Conservation (phyloP, 352 stramenopile species). For the Phytophthora melonis region DNA sequence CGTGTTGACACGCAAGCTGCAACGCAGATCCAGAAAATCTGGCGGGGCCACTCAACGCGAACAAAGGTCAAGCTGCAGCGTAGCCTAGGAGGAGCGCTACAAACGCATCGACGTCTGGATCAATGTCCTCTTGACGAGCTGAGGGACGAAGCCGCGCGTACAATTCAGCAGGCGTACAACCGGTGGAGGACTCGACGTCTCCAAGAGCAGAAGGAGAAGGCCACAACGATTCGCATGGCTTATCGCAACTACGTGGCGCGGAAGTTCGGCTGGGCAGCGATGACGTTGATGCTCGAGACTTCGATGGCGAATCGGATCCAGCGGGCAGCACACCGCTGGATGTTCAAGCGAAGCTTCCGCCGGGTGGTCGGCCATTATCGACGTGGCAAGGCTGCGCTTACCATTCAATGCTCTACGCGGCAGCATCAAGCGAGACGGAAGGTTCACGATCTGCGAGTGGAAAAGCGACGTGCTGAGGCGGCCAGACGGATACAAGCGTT, state of each 20-base stretch:
- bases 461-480: conserved; percentile 26
- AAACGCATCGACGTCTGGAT: neutral
- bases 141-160: conserved; percentile 40
- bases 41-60: conserved; percentile 18
- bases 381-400: conserved; percentile 30
- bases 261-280: conserved; percentile 73
- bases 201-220: conserved; percentile 31
- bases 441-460: conserved; percentile 17
- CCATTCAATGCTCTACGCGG: conserved; percentile 43
- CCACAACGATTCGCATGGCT: conserved; percentile 47
- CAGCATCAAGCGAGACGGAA: conserved; percentile 26
- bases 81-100: conserved; percentile 10
- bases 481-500: conserved; percentile 40
- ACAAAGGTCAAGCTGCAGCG: conserved; percentile 27
- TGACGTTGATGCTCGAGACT: conserved; percentile 47
- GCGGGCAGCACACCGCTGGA: conserved; percentile 33
- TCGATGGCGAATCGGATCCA: conserved; percentile 57
- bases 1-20: conserved; percentile 11
- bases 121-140: conserved; percentile 21
- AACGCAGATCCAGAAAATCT: conserved; percentile 39
- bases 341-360: conserved; percentile 37
- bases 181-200: conserved; percentile 43
- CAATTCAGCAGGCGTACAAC: conserved; percentile 54
- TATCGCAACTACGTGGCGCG: conserved; percentile 70
- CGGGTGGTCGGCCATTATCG: conserved; percentile 16